Evolutionary conservation across 306 rosid species (phyloP), one percentile per base, ranked within the genome.

Genomic region (Styphnolobium japonicum): DNA sequence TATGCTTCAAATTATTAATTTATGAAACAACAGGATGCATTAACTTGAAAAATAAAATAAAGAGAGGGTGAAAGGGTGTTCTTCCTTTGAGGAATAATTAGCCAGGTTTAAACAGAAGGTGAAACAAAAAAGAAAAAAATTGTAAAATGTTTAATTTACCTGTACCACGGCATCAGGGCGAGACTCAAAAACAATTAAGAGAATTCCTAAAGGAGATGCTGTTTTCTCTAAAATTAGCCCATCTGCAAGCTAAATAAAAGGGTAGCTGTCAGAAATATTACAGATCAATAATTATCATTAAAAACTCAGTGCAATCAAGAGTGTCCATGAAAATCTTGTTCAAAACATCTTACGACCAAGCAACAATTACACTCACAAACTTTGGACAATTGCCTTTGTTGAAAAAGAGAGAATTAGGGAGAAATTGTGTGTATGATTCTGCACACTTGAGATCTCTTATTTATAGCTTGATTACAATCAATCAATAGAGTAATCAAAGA

Each of bases 101-200:
- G 15, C 56, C 37, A 74, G 39, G 51, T 68, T 46, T 34, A 11
- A 65, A 18, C 42, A 49, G 16, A 58, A n/a, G 27, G 55, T 25
- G 21, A 37, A n/a, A n/a, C n/a, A n/a, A n/a, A 15, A 68, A 3
- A 43, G 21, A 23, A 10, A 48, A 31, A 37, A 4, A 16, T 16
- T 67, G 19, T 25, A 75, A 79, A 71, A 56, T 52, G 58, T 48
- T 57, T 27, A 18, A 67, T 23, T 68, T 78, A 95, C 99, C 99
- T 95, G 99, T 70, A 93, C 97, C 33, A 95, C 81, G 10, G 98
- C 99, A 62, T 95, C 98, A 14, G 99, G 99, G 78, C 98, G 99
- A 86, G 99, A 91, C 87, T 95, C 99, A 49, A 95, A 95, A 73
- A 95, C 88, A 79, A 95, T 91, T 86, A 95, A 84, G 67, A 95